phyloP scores from a whole-genome alignment of 257 asterid species.

The Cruciata laevipes region DNA sequence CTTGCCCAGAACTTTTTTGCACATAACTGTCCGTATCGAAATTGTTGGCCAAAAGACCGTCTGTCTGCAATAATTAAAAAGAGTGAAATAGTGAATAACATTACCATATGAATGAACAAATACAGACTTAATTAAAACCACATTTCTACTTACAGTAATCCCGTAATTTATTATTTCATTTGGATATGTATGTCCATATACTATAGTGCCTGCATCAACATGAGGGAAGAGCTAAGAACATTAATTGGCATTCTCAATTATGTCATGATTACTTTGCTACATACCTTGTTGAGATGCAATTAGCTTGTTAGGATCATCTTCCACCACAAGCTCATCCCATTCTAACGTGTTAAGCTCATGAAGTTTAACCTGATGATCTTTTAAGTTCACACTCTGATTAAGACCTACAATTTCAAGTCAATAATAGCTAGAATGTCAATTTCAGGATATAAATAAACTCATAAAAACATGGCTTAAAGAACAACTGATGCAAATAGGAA shows the following conservation, averaged over 20 bases:
- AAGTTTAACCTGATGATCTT: conserved; percentile 66
- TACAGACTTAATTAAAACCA: not conserved
- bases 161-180: conserved; percentile 32
- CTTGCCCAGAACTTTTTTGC: conserved; percentile 37
- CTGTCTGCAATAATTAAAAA: conserved; percentile 35
- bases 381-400: conserved; percentile 31
- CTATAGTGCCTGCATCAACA: conserved; percentile 42
- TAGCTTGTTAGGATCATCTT: conserved; percentile 47
- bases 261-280: not conserved
- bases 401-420: conserved; percentile 39
- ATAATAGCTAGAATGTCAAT: conserved; percentile 17
- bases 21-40: conserved; percentile 32
- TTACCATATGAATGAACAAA: not conserved
- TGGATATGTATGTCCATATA: conserved; percentile 40
- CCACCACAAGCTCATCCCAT: conserved; percentile 92
- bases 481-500: not conserved
- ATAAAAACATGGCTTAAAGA: not conserved
- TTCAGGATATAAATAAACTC: not conserved
- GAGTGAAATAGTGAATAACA: not conserved
- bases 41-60: conserved; percentile 28
- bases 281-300: conserved; percentile 57
- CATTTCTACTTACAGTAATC: conserved; percentile 42
- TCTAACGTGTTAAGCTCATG: conserved; percentile 89
- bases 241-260: conserved; percentile 3
- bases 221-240: conserved; percentile 10